A percentile compares a stretch with the other conserved stretches of the same genome.
These are phyloP conservation scores for Danielia oregonensis DNA, from an alignment of 805 yeast genomes.

Conservation along the genomic window DNA sequence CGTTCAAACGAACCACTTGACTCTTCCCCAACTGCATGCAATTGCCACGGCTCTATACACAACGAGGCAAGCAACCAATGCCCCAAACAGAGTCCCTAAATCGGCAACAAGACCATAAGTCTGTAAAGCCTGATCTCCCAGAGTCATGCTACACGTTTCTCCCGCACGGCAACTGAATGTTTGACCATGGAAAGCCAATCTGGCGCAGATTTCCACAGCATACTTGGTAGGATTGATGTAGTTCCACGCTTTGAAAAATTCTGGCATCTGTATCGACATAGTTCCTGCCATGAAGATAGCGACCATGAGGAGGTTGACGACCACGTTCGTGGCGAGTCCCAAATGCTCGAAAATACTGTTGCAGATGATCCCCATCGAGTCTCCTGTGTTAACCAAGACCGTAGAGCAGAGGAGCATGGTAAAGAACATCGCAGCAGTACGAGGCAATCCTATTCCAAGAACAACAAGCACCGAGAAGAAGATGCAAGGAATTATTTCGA, in stretches of 20 bases:
- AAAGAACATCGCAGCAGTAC: constrained; percentile 65
- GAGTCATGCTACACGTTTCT: constrained; percentile 43
- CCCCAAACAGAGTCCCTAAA: constrained; percentile 34
- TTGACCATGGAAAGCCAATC: constrained; percentile 52
- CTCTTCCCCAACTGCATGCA: constrained; percentile 21
- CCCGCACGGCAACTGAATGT: constrained; percentile 47
- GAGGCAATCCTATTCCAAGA: constrained; percentile 69
- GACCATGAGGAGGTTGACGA: constrained; percentile 61
- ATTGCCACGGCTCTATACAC: constrained; percentile 39
- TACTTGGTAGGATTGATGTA: constrained; percentile 77
- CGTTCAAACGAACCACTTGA: constrained; percentile 19
- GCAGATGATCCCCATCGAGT: constrained; percentile 77
- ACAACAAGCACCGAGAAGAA: constrained; percentile 61
- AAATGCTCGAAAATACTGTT: constrained; percentile 70
- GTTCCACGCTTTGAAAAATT: constrained; percentile 64
- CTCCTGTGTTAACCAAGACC: constrained; percentile 69
- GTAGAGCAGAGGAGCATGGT: constrained; percentile 53
- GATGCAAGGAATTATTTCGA: constrained; percentile 57
- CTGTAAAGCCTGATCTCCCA: constrained; percentile 56
- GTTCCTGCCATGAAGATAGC: constrained; percentile 85
- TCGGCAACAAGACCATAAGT: constrained; percentile 43
- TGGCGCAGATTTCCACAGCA: constrained; percentile 57
- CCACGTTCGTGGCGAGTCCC: constrained; percentile 75
- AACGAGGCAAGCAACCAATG: constrained; percentile 37
- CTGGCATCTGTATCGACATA: constrained; percentile 73